A percentile compares a stretch with the other conserved stretches of the same genome.
These are phyloP conservation scores for Vitellaria paradoxa DNA, from an alignment of 179 eudicot species.

Conservation along the genomic window DNA sequence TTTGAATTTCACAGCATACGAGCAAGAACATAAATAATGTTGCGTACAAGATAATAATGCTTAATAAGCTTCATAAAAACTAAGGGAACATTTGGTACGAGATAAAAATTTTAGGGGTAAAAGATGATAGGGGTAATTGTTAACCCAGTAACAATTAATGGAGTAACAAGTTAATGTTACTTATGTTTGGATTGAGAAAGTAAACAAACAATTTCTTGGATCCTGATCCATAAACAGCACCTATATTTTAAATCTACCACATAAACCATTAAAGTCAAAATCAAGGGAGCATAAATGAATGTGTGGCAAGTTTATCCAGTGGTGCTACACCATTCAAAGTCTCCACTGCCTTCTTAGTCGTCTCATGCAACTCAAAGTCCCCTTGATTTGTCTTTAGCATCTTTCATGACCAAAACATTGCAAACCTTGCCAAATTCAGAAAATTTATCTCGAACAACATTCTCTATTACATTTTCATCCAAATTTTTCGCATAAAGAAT, in stretches of 20 bases:
- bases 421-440: conserved; percentile 47
- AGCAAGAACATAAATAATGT: too few relatives aligned
- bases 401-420: conserved; percentile 34
- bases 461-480: too few relatives aligned
- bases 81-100: too few relatives aligned
- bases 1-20: too few relatives aligned
- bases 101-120: too few relatives aligned
- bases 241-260: neutral
- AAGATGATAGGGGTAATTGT: too few relatives aligned
- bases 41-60: too few relatives aligned
- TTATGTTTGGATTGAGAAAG: too few relatives aligned
- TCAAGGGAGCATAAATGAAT: neutral
- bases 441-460: conserved; percentile 37
- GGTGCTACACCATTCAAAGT: conserved; percentile 47
- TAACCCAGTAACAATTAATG: too few relatives aligned
- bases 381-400: conserved; percentile 43
- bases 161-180: too few relatives aligned
- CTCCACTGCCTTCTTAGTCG: conserved; percentile 49
- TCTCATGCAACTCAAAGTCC: conserved; percentile 58
- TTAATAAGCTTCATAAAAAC: too few relatives aligned
- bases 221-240: conserved; percentile 28
- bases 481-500: too few relatives aligned
- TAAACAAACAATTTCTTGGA: conserved; percentile 45
- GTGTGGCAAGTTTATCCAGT: conserved; percentile 32
- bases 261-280: neutral